Percentiles rank a stretch among this genome's conserved stretches.
These are phyloP conservation scores for Candida ortonii DNA, from an alignment of 805 yeast species.

Conservation along the genomic window DNA sequence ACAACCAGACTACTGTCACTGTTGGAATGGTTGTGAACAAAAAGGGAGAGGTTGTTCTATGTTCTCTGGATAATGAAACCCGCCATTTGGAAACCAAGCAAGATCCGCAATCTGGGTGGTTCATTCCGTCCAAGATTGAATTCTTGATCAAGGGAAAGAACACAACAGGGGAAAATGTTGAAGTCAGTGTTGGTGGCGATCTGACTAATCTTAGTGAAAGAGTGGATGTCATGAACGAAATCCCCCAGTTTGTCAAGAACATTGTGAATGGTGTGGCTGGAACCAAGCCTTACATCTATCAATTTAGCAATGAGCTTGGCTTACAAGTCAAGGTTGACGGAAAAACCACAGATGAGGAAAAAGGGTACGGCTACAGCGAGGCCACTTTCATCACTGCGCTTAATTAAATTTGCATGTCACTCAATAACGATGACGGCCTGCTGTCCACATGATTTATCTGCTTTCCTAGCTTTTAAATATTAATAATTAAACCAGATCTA, in stretches of 20 bases:
- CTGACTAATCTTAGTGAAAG: slow-evolving; percentile 71
- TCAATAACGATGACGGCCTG: no score
- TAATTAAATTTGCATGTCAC: no score
- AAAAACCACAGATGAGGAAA: slow-evolving; percentile 44
- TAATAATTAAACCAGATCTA: no score
- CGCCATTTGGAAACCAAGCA: slow-evolving; percentile 52
- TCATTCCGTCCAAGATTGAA: slow-evolving; percentile 67
- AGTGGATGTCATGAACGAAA: slow-evolving; percentile 96
- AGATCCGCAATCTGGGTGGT: slow-evolving; percentile 91
- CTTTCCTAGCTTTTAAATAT: no score
- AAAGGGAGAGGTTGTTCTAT: slow-evolving; percentile 55
- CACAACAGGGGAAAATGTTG: slow-evolving; percentile 35
- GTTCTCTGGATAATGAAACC: slow-evolving; percentile 64
- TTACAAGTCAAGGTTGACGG: slow-evolving; percentile 37
- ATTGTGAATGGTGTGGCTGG: slow-evolving; percentile 95
- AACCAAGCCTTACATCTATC: slow-evolving; percentile 94
- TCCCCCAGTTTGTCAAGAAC: slow-evolving; percentile 89
- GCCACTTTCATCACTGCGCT: slow-evolving; percentile 67
- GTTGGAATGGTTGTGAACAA: slow-evolving; percentile 71
- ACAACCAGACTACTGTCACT: slow-evolving; percentile 77
- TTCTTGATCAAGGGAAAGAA: slow-evolving; percentile 48
- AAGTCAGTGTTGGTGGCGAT: slow-evolving; percentile 56
- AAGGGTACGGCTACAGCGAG: slow-evolving; percentile 71
- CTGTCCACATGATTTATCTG: no score
- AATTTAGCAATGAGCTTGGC: slow-evolving; percentile 65